Base-by-base conservation (phyloP, 2,329 filamentous ascomycete genomes). In the Penicillium hordei region DNA sequence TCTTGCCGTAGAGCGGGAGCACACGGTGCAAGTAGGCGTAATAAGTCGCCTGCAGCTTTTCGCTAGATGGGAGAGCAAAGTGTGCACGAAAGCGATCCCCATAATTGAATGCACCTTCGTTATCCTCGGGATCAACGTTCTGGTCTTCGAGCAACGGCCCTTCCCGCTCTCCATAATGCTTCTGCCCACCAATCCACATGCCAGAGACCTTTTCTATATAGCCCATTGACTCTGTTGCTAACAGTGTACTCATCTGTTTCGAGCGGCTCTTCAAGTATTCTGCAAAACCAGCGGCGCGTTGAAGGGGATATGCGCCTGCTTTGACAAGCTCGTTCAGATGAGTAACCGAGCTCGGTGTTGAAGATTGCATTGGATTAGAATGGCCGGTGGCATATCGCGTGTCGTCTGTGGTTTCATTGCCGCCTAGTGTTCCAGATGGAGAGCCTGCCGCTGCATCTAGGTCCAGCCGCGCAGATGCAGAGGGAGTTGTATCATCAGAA, bases 141-240 rank as follows among this genome's bases (percentile, higher is more conserved):
- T 78, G 78, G 60, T 95, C 90, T 67, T 88, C 89, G 1, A 88
- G 84, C 8, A 84, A 79, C 10, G 87, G 81, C 15, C 83, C 78
- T 70, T 90, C 86, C 23, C 83, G 84, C 21, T 91, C 89, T 49
- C 89, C 87, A 68, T 97, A 99, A 74, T 97, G 93, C 68, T 89
- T 92, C 66, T 89, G 88, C 13, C 91, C 91, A 34, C 94, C 94
- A 65, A 92, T 90, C 86, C 94, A 94, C 90, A 97, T 97, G 38
- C 92, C 93, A 0, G 93, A 96, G 0, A 97, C 93, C 74, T 97
- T 97, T 70, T 95, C 93, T 33, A 96, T 89, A 70, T 97, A 97
- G 1, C 91, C 92, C 87, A 96, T 96, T 0, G 93, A 95, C 72
- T 97, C 93, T 0, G 89, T 91, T 7, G 93, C 90, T 45, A 97